phyloP scores from a whole-genome alignment of 192 early-diverging fungal genomes.

The Helicostylum pulchrum region DNA sequence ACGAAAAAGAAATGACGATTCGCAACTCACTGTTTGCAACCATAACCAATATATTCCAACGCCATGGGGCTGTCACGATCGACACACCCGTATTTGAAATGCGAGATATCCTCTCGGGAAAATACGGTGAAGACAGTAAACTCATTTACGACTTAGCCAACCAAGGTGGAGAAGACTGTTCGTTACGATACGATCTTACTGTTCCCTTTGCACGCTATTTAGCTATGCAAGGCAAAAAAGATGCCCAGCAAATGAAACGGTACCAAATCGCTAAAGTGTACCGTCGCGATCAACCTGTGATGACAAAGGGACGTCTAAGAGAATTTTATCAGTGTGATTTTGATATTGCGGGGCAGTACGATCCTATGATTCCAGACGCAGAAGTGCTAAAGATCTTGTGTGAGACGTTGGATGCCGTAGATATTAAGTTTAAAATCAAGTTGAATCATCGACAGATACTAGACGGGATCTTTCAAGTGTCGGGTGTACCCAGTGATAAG shows the following conservation, averaged over 20 bases:
- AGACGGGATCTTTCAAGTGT: conserved; percentile 94
- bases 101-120: conserved; percentile 86
- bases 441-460: conserved; percentile 95
- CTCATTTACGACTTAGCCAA: conserved; percentile 96
- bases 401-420: conserved; percentile 76
- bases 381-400: conserved; percentile 78
- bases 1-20: conserved; percentile 71
- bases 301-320: conserved; percentile 95
- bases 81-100: conserved; percentile 96
- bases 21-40: conserved; percentile 83
- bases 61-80: conserved; percentile 95
- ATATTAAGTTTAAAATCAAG: conserved; percentile 93
- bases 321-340: conserved; percentile 99
- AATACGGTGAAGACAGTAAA: conserved; percentile 98
- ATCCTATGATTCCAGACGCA: conserved; percentile 93
- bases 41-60: conserved; percentile 82
- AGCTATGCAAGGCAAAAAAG: conserved; percentile 77
- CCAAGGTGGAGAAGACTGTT: conserved; percentile 94
- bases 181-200: conserved; percentile 93
- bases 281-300: conserved; percentile 93
- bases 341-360: conserved; percentile 92
- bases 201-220: conserved; percentile 96
- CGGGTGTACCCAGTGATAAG: conserved; percentile 87
- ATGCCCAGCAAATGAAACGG: conserved; percentile 84
- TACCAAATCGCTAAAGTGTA: conserved; percentile 99